phyloP scores from a whole-genome alignment of 2,329 filamentous ascomycete species.

The Ophiocordyceps camponoti-rufipedis region DNA sequence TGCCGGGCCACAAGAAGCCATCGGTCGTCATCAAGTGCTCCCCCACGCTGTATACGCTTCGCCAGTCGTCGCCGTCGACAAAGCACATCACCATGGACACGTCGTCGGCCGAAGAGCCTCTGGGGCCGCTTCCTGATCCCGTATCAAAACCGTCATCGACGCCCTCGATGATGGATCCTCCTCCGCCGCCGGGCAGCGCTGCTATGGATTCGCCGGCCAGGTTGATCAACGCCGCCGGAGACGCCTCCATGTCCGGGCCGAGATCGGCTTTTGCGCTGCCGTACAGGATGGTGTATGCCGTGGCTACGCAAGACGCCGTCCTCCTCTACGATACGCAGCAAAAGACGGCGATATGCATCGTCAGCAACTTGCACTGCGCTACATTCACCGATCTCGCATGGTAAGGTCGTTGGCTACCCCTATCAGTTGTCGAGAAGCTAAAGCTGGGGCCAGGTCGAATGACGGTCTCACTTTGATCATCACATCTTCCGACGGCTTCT shows the following conservation, averaged over 20 bases:
- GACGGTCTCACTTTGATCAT: conserved; percentile 52
- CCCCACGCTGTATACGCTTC: conserved; percentile 68
- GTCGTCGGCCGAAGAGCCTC: conserved; percentile 67
- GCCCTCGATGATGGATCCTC: conserved; percentile 63
- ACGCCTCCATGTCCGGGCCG: conserved; percentile 34
- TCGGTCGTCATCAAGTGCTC: conserved; percentile 93
- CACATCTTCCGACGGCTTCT: conserved; percentile 97
- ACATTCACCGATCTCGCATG: conserved; percentile 94
- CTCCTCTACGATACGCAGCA: conserved; percentile 95
- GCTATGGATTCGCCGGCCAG: conserved; percentile 35
- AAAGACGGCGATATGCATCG: conserved; percentile 77
- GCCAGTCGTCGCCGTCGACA: conserved; percentile 49
- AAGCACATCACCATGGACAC: conserved; percentile 92
- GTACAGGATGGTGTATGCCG: conserved; percentile 90
- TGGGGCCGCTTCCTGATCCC: conserved; percentile 70
- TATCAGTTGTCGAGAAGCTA: not conserved
- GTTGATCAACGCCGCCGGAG: conserved; percentile 22
- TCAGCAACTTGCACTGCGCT: conserved; percentile 93
- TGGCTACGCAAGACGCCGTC: conserved; percentile 91
- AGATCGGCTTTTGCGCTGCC: conserved; percentile 65
- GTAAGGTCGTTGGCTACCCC: conserved; percentile 23
- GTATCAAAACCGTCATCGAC: conserved; percentile 42
- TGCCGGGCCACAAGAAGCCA: conserved; percentile 95
- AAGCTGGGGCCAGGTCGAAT: conserved; percentile 20
- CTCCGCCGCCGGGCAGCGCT: conserved; percentile 41